These are phyloP conservation scores for Elaeis guineensis DNA, from an alignment of 176 grass and related monocot genomes.

Conservation along the genomic window DNA sequence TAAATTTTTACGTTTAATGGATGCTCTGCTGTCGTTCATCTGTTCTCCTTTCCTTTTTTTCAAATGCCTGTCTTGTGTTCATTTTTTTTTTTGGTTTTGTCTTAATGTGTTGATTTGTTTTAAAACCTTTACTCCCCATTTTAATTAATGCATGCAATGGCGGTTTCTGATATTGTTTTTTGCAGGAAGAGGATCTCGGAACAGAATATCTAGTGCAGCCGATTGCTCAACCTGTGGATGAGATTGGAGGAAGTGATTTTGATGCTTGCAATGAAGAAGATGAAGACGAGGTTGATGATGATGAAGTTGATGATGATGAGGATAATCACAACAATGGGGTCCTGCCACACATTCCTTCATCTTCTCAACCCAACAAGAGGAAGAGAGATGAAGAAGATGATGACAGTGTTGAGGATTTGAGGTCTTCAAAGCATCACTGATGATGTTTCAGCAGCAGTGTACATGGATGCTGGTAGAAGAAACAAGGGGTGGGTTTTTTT, in stretches of 20 bases:
- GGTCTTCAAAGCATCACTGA: conserved; percentile 48
- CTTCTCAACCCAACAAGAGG: conserved; percentile 43
- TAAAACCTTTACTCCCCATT: too few relatives aligned
- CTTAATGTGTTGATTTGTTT: too few relatives aligned
- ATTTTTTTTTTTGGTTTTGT: too few relatives aligned
- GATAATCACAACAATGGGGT: conserved; percentile 32
- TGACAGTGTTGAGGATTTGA: conserved; percentile 37
- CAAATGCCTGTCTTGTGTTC: too few relatives aligned
- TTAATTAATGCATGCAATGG: too few relatives aligned
- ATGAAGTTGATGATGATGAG: conserved; percentile 26
- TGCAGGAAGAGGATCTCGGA: conserved; percentile 2
- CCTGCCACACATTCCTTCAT: conserved; percentile 31
- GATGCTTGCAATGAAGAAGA: conserved; percentile 31
- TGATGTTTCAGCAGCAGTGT: conserved; percentile 29
- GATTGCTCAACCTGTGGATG: conserved; percentile 37
- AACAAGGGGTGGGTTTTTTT: conserved; percentile 19
- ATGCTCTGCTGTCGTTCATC: too few relatives aligned
- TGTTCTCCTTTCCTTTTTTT: too few relatives aligned
- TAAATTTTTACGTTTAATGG: too few relatives aligned
- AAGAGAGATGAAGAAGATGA: conserved; percentile 51
- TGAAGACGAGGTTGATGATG: conserved; percentile 54
- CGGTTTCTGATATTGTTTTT: not conserved
- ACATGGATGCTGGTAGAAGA: conserved; percentile 17
- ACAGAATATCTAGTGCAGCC: conserved; percentile 75
- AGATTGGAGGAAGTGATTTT: conserved; percentile 30